These are phyloP conservation scores for Microsporum audouinii DNA, from an alignment of 2,329 filamentous ascomycete genomes.

Conservation along the genomic window DNA sequence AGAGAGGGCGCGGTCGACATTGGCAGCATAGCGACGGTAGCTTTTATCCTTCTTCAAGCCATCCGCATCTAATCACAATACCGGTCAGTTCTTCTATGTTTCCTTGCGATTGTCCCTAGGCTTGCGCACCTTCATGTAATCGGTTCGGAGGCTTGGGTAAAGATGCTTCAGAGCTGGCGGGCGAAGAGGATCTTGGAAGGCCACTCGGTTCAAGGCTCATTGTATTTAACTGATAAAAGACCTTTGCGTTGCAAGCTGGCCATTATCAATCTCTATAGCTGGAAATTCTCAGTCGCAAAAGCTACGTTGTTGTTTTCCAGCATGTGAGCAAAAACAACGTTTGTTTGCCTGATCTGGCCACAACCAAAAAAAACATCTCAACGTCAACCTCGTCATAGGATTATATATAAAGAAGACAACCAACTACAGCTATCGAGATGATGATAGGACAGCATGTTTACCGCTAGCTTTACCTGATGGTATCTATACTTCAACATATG, in stretches of 20 bases:
- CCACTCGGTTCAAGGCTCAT: slow-evolving; percentile 35
- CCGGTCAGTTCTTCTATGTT: background rate
- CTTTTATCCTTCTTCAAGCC: slow-evolving; percentile 47
- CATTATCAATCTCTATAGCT: slow-evolving; percentile 1
- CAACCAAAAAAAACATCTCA: background rate
- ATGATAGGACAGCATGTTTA: background rate
- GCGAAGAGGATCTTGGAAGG: slow-evolving; percentile 46
- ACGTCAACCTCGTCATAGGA: too few relatives aligned
- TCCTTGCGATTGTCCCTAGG: background rate
- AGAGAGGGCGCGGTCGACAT: slow-evolving; percentile 73
- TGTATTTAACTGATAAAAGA: slow-evolving; percentile 24
- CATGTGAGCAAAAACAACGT: background rate
- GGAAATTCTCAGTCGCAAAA: background rate
- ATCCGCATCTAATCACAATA: slow-evolving; percentile 17
- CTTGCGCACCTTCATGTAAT: slow-evolving; percentile 56
- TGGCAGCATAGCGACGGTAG: slow-evolving; percentile 80
- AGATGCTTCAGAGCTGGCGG: slow-evolving; percentile 77
- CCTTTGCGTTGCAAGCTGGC: slow-evolving; percentile 5
- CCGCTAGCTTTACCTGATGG: background rate
- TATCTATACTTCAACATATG: background rate
- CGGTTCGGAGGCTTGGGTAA: slow-evolving; percentile 65
- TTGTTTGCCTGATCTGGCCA: slow-evolving; percentile 2
- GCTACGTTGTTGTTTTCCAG: background rate
- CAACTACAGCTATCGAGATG: background rate
- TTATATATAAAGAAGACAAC: too few relatives aligned